A percentile compares a stretch with the other conserved stretches of the same genome.
Conservation (phyloP, 2,329 filamentous ascomycete genomes). For the Cercospora janseana region DNA sequence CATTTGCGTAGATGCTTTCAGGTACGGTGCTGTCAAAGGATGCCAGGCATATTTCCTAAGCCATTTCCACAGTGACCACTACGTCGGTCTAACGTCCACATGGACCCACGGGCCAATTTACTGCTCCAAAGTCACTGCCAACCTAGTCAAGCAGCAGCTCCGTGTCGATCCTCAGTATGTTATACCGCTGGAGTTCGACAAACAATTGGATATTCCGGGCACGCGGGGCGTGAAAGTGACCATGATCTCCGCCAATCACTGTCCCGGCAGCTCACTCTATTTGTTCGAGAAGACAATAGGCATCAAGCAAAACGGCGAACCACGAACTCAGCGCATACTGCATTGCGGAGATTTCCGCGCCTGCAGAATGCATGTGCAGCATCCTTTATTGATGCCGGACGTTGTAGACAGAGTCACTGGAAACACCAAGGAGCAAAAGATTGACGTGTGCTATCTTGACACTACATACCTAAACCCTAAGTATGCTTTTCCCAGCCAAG, state of each 20-base stretch:
- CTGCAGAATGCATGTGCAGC: conserved; percentile 76
- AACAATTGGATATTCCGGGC: conserved; percentile 71
- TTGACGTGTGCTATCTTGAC: conserved; percentile 94
- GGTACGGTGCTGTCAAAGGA: conserved; percentile 88
- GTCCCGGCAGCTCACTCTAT: conserved; percentile 89
- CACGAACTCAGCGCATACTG: conserved; percentile 72
- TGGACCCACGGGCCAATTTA: conserved; percentile 97
- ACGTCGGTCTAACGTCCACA: conserved; percentile 80
- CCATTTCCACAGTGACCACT: conserved; percentile 98
- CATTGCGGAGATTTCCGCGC: conserved; percentile 97
- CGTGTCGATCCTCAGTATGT: conserved; percentile 84
- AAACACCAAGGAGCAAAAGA: conserved; percentile 73
- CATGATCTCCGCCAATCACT: conserved; percentile 96
- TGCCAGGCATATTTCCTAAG: conserved; percentile 95
- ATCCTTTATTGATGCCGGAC: conserved; percentile 77
- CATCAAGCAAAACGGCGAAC: conserved; percentile 53
- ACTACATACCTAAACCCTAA: conserved; percentile 96
- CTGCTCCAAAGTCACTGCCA: conserved; percentile 88
- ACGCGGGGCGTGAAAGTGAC: conserved; percentile 83
- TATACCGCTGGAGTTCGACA: conserved; percentile 80
- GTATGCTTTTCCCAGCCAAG: conserved; percentile 88
- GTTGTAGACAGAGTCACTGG: conserved; percentile 67
- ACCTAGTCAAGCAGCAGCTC: conserved; percentile 82
- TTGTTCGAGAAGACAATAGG: conserved; percentile 78
- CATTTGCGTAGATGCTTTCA: conserved; percentile 93